phyloP scores from a whole-genome alignment of 1,139 yeast species.

The Candida sp. region DNA sequence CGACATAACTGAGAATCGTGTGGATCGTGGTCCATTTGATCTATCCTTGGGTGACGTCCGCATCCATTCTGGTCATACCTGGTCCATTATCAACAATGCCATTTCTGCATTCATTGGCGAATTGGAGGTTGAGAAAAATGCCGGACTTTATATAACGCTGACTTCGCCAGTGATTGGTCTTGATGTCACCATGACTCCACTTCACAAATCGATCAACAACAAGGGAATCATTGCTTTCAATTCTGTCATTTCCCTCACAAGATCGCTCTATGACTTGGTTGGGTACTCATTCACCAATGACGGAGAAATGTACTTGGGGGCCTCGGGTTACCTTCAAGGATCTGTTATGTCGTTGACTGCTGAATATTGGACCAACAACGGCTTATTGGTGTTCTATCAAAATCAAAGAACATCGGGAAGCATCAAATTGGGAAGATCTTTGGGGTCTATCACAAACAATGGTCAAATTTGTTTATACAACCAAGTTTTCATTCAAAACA shows the following conservation, averaged over 20 bases:
- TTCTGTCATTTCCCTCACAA: slow-evolving; percentile 18
- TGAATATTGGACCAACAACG: slow-evolving; percentile 27
- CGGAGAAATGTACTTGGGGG: slow-evolving; percentile 33
- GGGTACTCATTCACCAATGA: slow-evolving; percentile 25
- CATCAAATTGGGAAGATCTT: slow-evolving; percentile 24
- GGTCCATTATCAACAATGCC: slow-evolving; percentile 37
- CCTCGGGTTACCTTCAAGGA: slow-evolving; percentile 23
- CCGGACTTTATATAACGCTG: slow-evolving; percentile 23
- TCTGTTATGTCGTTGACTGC: slow-evolving; percentile 22
- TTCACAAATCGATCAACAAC: slow-evolving; percentile 20
- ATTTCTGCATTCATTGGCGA: slow-evolving; percentile 24
- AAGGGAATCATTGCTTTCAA: slow-evolving; percentile 28
- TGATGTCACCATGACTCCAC: slow-evolving; percentile 14
- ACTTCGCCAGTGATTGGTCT: slow-evolving; percentile 11
- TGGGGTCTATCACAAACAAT: slow-evolving; percentile 23
- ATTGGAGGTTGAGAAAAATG: slow-evolving; percentile 21
- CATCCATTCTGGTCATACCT: slow-evolving; percentile 31
- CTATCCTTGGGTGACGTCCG: slow-evolving; percentile 21
- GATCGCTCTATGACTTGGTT: slow-evolving; percentile 23
- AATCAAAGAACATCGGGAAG: slow-evolving; percentile 20
- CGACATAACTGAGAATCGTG: slow-evolving; percentile 5
- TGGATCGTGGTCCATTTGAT: slow-evolving; percentile 22
- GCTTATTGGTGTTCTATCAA: slow-evolving; percentile 29
- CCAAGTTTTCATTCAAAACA: slow-evolving; percentile 25
- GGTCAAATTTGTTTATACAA: slow-evolving; percentile 35